Evolutionary conservation across 2,329 filamentous ascomycete genomes (phyloP).

Genomic region (Elsinoe batatas): DNA sequence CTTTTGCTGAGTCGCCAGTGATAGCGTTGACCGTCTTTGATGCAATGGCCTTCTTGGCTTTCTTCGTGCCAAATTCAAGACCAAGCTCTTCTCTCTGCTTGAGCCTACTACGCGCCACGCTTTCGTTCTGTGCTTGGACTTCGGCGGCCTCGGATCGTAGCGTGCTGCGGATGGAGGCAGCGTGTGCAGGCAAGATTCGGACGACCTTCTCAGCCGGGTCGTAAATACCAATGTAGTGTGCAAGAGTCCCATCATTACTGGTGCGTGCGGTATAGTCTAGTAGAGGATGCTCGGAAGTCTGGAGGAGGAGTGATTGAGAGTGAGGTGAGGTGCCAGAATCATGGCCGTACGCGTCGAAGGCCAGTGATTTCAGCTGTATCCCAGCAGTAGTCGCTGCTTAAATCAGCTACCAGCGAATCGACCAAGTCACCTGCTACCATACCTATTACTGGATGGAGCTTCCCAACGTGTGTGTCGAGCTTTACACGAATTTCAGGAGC

Average conservation of each 20-base stretch:
- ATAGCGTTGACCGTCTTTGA: slow-evolving; percentile 64
- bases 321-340: slow-evolving; percentile 25
- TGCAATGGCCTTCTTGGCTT: slow-evolving; percentile 67
- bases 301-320: slow-evolving; percentile 45
- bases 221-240: slow-evolving; percentile 53
- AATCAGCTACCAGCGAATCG: slow-evolving; percentile 9
- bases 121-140: slow-evolving; percentile 22
- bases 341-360: slow-evolving; percentile 42
- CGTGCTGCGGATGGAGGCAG: slow-evolving; percentile 45
- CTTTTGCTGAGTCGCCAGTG: slow-evolving; percentile 30
- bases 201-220: slow-evolving; percentile 45
- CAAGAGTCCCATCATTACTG: slow-evolving; percentile 40
- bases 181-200: slow-evolving; percentile 45
- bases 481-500: slow-evolving; percentile 22
- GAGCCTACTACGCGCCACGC: slow-evolving; percentile 33
- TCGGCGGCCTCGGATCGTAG: slow-evolving; percentile 36
- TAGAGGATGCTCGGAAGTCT: slow-evolving; percentile 50
- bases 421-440: not conserved
- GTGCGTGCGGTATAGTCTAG: slow-evolving; percentile 47
- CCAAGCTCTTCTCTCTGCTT: slow-evolving; percentile 61
- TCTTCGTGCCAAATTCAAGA: slow-evolving; percentile 74
- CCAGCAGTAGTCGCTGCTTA: slow-evolving; percentile 21
- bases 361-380: slow-evolving; percentile 34
- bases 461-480: slow-evolving; percentile 13
- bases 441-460: slow-evolving; percentile 18